Percentiles rank a stretch among this genome's conserved stretches.
phyloP scores from a whole-genome alignment of 1,284 basidiomycete species.

The Boletellus deceptivus region DNA sequence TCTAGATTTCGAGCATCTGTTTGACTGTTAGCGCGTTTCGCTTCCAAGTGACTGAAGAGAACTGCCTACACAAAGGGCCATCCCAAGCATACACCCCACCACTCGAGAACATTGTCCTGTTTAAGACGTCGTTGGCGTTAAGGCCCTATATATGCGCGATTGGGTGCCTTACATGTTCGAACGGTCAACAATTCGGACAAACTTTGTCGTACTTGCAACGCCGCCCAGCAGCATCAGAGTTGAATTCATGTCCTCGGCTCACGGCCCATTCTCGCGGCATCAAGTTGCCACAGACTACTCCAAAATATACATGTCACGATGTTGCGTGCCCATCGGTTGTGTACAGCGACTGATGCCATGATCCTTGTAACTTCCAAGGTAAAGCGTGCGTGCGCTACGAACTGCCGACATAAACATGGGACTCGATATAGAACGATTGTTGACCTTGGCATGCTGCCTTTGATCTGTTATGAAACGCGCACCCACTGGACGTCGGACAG shows the following conservation, averaged over 20 bases:
- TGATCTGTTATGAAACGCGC: no score
- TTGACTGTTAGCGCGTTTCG: no score
- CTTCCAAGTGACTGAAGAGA: no score
- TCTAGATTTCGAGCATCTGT: no score
- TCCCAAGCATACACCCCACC: conserved; percentile 43
- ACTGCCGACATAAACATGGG: no score
- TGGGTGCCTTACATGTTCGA: conserved; percentile 46
- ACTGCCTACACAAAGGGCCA: conserved; percentile 44
- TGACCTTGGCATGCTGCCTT: no score
- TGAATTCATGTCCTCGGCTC: conserved; percentile 47
- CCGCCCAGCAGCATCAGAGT: conserved; percentile 47
- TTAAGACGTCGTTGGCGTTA: not conserved
- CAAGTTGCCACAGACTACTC: not conserved
- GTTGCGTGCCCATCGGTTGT: no score
- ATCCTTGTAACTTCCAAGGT: no score
- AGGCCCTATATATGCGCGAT: not conserved
- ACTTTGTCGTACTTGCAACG: conserved; percentile 31
- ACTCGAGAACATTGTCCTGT: conserved; percentile 43
- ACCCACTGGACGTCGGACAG: no score
- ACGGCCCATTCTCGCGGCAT: conserved; percentile 42
- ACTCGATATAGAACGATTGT: no score
- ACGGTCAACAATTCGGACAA: conserved; percentile 41
- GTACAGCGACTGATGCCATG: no score
- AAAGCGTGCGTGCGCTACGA: no score
- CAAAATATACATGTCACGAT: not conserved